These are phyloP conservation scores for Colletotrichum theobromicola DNA, from an alignment of 2,329 filamentous ascomycete species.

Conservation along the genomic window DNA sequence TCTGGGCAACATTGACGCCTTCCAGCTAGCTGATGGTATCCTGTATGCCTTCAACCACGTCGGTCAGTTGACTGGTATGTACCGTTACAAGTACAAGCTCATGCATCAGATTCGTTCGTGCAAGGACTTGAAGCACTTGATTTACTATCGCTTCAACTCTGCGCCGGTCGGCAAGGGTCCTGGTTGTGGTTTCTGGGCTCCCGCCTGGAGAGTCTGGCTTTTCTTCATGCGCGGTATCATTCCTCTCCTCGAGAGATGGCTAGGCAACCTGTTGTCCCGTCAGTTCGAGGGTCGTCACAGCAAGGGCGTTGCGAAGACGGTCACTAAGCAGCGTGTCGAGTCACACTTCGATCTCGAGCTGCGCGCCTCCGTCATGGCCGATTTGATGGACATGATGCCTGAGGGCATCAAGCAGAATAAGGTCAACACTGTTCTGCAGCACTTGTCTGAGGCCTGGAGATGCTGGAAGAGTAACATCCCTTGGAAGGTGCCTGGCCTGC, in stretches of 20 bases:
- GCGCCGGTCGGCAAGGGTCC: conserved; percentile 96
- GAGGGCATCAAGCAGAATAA: conserved; percentile 99
- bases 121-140: conserved; percentile 98
- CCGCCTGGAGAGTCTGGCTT: conserved; percentile 97
- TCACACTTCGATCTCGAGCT: conserved; percentile 98
- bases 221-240: conserved; percentile 99
- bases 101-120: conserved; percentile 99
- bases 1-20: conserved; percentile 96
- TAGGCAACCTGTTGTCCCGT: conserved; percentile 93
- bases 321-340: conserved; percentile 98
- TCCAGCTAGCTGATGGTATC: conserved; percentile 97
- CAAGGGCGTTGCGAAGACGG: conserved; percentile 98
- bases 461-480: conserved; percentile 99
- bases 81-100: conserved; percentile 99
- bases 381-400: conserved; percentile 99
- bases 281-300: conserved; percentile 98
- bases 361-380: conserved; percentile 97
- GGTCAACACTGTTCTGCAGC: conserved; percentile 96
- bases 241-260: conserved; percentile 93
- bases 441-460: conserved; percentile 97
- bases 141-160: conserved; percentile 98
- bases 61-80: conserved; percentile 98
- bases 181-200: conserved; percentile 98
- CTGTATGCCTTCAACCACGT: conserved; percentile 99
- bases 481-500: conserved; percentile 97